These are phyloP conservation scores for Penicillium hordei DNA, from an alignment of 2,329 filamentous ascomycete species.

Conservation along the genomic window DNA sequence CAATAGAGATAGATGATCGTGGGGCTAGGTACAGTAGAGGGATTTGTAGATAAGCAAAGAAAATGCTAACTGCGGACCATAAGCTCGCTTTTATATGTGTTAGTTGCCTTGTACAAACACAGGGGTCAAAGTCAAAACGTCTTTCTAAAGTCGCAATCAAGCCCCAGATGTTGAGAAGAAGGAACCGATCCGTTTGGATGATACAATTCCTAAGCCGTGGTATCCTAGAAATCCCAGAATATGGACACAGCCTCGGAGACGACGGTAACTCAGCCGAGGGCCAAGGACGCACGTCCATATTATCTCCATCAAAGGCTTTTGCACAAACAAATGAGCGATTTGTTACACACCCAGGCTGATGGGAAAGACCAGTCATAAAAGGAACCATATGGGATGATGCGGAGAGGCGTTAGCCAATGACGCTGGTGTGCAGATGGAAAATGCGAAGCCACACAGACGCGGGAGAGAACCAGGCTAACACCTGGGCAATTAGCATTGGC, in stretches of 20 bases:
- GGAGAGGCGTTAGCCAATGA: neutral
- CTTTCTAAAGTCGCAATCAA: neutral
- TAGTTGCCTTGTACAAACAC: neutral
- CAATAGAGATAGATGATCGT: slow-evolving; percentile 1
- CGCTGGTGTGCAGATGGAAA: neutral
- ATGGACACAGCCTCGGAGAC: neutral
- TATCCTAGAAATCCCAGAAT: too few relatives aligned
- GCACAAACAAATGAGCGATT: neutral
- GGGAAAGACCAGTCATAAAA: neutral
- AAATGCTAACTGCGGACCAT: neutral
- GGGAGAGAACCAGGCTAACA: neutral
- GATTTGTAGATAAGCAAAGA: neutral
- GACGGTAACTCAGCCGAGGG: slow-evolving; percentile 3
- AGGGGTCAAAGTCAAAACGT: neutral
- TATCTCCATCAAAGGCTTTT: neutral
- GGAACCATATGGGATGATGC: neutral
- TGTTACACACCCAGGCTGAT: neutral
- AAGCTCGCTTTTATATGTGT: neutral
- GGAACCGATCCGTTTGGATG: neutral
- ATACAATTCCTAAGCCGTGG: neutral
- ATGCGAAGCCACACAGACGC: neutral
- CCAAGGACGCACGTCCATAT: neutral
- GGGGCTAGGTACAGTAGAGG: neutral
- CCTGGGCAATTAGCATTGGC: neutral
- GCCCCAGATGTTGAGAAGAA: neutral